A percentile compares a stretch with the other conserved stretches of the same genome.
Evolutionary conservation across 164 flowering plant genomes (phyloP).

Genomic region (Nymphaea thermarum): DNA sequence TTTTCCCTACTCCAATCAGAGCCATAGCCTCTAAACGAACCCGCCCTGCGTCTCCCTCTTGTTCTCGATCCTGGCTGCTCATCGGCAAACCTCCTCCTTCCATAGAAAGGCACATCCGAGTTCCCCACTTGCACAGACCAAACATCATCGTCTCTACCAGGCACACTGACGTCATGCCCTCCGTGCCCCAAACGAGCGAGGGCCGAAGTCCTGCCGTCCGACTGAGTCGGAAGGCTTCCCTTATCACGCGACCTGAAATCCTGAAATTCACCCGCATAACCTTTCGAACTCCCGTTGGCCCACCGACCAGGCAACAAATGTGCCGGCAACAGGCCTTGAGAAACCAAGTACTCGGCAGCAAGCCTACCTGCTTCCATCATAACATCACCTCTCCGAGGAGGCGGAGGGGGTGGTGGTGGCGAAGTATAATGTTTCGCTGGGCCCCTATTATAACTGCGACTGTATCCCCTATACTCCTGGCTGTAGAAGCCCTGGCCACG

Average conservation of each 20-base stretch:
- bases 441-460: slow-evolving; percentile 41
- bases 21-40: slow-evolving; percentile 25
- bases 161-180: slow-evolving; percentile 23
- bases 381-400: slow-evolving; percentile 29
- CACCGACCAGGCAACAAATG: slow-evolving; percentile 40
- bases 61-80: slow-evolving; percentile 26
- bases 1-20: slow-evolving; percentile 43
- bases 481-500: slow-evolving; percentile 41
- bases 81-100: slow-evolving; percentile 34
- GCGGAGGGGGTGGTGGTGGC: slow-evolving; percentile 13
- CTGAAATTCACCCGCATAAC: slow-evolving; percentile 22
- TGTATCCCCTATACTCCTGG: slow-evolving; percentile 34
- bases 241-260: slow-evolving; percentile 29
- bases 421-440: slow-evolving; percentile 20
- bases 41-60: slow-evolving; percentile 46
- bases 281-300: slow-evolving; percentile 36
- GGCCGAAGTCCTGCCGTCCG: slow-evolving; percentile 43
- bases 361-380: slow-evolving; percentile 90
- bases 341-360: slow-evolving; percentile 84
- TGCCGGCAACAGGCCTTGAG: slow-evolving; percentile 62
- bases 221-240: slow-evolving; percentile 14
- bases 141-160: not conserved
- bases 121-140: not conserved
- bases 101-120: slow-evolving; percentile 4
- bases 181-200: slow-evolving; percentile 40